Evolutionary conservation across 805 yeast genomes (phyloP).

Genomic region (Saccharomycopsis sp.): DNA sequence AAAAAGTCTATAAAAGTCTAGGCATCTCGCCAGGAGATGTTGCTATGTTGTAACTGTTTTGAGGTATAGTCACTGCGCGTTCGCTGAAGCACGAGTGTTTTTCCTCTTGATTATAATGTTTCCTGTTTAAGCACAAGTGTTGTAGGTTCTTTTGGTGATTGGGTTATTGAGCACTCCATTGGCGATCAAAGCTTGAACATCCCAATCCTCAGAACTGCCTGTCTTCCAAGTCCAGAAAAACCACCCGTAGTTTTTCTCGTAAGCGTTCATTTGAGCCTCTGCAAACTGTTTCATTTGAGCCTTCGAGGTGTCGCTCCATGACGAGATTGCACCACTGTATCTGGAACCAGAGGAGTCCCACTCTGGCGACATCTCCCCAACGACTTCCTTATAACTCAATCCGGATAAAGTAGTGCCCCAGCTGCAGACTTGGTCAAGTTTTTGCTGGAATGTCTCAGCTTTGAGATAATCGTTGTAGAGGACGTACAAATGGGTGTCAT

Average conservation of each 20-base stretch:
- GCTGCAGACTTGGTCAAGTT: slow-evolving; percentile 47
- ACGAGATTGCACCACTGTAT: slow-evolving; percentile 27
- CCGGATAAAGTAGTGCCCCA: slow-evolving; percentile 38
- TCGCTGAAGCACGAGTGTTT: no score
- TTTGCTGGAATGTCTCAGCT: slow-evolving; percentile 51
- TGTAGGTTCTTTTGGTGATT: slow-evolving; percentile 44
- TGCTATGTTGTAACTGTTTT: not conserved
- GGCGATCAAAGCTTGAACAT: slow-evolving; percentile 43
- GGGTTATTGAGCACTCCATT: slow-evolving; percentile 57
- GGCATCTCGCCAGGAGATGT: not conserved
- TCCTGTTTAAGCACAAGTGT: not conserved
- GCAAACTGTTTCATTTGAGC: slow-evolving; percentile 44
- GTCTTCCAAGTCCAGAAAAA: slow-evolving; percentile 71
- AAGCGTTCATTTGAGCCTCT: slow-evolving; percentile 55
- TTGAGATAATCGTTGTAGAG: slow-evolving; percentile 61
- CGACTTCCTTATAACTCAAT: slow-evolving; percentile 48
- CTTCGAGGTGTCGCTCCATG: slow-evolving; percentile 39
- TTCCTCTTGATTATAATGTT: no score
- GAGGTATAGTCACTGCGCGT: no score
- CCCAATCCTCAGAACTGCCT: slow-evolving; percentile 63
- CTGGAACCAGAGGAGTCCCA: slow-evolving; percentile 54
- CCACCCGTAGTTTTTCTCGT: slow-evolving; percentile 49
- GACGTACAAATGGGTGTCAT: slow-evolving; percentile 40
- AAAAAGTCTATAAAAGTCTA: not conserved
- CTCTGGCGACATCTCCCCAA: slow-evolving; percentile 72